phyloP scores from a whole-genome alignment of 768 basidiomycete species.

The Suillus ampliporus region DNA sequence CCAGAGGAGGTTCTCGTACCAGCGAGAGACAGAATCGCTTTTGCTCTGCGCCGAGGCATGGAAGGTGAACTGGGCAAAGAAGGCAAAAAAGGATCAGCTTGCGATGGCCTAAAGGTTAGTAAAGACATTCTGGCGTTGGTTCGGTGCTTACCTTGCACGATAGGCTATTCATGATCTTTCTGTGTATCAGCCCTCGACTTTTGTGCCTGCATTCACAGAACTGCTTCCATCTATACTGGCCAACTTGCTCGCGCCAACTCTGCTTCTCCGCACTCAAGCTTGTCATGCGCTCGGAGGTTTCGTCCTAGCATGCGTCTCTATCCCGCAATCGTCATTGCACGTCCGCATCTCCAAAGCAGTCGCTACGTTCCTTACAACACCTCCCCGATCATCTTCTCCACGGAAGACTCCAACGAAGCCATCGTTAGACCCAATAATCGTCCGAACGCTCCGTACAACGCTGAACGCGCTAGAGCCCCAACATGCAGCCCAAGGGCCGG shows the following conservation, averaged over 20 bases:
- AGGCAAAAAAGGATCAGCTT: conserved; percentile 84
- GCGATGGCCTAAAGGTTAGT: conserved; percentile 77
- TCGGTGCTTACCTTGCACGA: conserved; percentile 18
- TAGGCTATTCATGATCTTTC: conserved; percentile 79
- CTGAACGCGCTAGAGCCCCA: conserved; percentile 58
- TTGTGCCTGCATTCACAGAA: conserved; percentile 68
- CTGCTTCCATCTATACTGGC: conserved; percentile 66
- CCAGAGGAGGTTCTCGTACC: conserved; percentile 64
- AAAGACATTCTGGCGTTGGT: conserved; percentile 11
- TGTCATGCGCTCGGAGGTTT: conserved; percentile 79
- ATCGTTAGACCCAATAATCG: conserved; percentile 54
- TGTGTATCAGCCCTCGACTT: conserved; percentile 64
- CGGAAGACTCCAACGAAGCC: conserved; percentile 43
- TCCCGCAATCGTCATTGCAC: conserved; percentile 56
- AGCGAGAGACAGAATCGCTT: conserved; percentile 69
- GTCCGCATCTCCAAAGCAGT: conserved; percentile 56
- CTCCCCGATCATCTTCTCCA: conserved; percentile 41
- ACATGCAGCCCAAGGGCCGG: conserved; percentile 75
- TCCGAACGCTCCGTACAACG: conserved; percentile 71
- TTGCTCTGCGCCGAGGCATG: conserved; percentile 75
- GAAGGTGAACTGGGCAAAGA: conserved; percentile 88
- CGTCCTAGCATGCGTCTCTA: conserved; percentile 54
- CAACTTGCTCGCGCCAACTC: conserved; percentile 66
- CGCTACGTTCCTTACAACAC: conserved; percentile 52
- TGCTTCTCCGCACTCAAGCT: conserved; percentile 71